A percentile compares a stretch with the other conserved stretches of the same genome.
Conservation (phyloP, 139 green algal genomes). For the Tetradesmus obliquus region DNA sequence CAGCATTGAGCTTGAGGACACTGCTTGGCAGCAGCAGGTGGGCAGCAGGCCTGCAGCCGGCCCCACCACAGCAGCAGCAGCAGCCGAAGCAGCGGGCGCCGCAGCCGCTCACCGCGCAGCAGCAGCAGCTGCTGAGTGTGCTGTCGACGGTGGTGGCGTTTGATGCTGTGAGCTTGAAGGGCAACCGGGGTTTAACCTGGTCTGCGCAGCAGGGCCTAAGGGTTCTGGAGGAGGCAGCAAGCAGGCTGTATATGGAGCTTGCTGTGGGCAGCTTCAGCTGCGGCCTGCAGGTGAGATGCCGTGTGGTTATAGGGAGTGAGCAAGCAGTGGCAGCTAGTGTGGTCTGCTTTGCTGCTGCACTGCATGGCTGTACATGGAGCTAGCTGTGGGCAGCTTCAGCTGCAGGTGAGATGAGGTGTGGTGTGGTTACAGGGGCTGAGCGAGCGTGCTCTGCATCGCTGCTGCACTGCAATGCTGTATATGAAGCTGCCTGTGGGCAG, state of each 20-base stretch:
- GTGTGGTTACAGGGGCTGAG: no score
- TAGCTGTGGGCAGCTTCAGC: conserved; percentile 49
- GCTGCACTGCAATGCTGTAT: no score
- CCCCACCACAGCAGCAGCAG: conserved; percentile 21
- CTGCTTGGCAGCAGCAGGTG: conserved; percentile 21
- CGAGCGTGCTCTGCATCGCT: no score
- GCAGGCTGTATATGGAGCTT: conserved; percentile 60
- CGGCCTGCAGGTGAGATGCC: not conserved
- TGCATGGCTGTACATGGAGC: conserved; percentile 57
- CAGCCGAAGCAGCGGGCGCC: not conserved
- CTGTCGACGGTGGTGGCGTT: conserved; percentile 85
- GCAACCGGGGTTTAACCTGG: conserved; percentile 53
- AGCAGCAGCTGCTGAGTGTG: conserved; percentile 73
- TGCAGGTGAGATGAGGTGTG: not conserved
- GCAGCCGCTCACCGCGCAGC: conserved; percentile 49
- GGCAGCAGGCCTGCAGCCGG: not conserved
- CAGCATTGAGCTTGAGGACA: not conserved
- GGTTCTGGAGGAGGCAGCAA: conserved; percentile 68
- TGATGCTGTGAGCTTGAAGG: conserved; percentile 82
- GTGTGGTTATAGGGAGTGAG: no score
- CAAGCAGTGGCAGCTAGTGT: no score
- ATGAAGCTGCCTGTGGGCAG: no score
- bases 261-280: conserved; percentile 47
- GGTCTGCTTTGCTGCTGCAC: no score
- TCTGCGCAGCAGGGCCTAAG: conserved; percentile 57